Evolutionary conservation across 2,329 filamentous ascomycete genomes (phyloP), one percentile per base, ranked within the genome.

Genomic region (Dactylellina drechsleri): DNA sequence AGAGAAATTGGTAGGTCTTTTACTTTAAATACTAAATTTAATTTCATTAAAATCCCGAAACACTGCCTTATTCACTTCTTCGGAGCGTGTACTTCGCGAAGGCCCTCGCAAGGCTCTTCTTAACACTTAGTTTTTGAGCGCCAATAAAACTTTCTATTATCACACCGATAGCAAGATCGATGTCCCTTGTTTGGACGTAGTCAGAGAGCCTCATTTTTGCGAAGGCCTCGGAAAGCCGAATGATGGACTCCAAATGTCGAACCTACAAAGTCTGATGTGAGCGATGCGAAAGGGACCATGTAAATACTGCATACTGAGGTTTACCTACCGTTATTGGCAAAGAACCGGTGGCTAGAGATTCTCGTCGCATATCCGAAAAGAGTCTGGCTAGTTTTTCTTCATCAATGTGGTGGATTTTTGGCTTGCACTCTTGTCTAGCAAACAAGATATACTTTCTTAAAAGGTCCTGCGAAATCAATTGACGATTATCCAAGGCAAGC

Each of bases 121-220:
- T 99, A 84, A 92, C 95, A 84, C 92, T 96, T 80, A 98, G 89
- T 85, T 99, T 99, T 82, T 99, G 95, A 79, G 92, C 96, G 76
- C 91, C 92, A 50, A 99, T 92, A 80, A 99, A 99, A 66, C 92
- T 96, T 78, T 98, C 93, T 1, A 99, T 92, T 0, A 95, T 96
- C 5, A 99, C 95, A 13, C 93, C 92, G 80, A 99, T 99, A 70
- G 95, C 95, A 50, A 95, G 92, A 83, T 99, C 95, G 79, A 99
- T 97, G 81, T 99, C 95, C 73, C 91, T 88, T 1, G 91, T 84
- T 4, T 91, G 90, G 83, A 94, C 97, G 84, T 97, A 98, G 78
- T 99, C 95, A 0, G 92, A 95, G n/a, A 99, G 85, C 13, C 95
- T 91, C 95, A 99, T 99, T 80, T 96, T 94, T 83, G 92, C 96